Conservation (phyloP, 345 rosid species). For the Lepidium africanum region DNA sequence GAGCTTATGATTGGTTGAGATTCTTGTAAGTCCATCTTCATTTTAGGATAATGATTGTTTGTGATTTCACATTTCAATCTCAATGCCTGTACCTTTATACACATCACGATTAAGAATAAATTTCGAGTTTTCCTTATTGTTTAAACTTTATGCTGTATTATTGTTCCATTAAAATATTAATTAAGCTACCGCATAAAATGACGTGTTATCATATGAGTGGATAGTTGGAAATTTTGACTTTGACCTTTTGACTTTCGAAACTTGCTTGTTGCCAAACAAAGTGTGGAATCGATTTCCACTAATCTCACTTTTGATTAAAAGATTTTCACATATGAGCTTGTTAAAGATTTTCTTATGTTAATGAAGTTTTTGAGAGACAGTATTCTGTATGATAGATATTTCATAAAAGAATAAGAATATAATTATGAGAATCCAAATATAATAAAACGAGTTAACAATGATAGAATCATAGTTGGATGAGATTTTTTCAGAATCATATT, state of each 20-base stretch:
- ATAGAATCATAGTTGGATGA: too few species aligned
- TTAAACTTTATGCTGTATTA: not conserved
- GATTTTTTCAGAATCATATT: too few species aligned
- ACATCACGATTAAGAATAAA: not conserved
- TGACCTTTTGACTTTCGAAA: not conserved
- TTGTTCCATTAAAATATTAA: not conserved
- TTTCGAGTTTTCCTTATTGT: not conserved
- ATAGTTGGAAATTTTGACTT: not conserved
- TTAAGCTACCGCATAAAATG: not conserved
- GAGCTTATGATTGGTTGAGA: not conserved
- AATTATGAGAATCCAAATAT: too few species aligned
- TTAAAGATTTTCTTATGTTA: too few species aligned
- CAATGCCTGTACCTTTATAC: not conserved
- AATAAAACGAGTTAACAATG: too few species aligned
- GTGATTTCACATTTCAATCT: conserved; percentile 2
- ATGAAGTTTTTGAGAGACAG: too few species aligned
- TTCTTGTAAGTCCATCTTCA: conserved; percentile 2
- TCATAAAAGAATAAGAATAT: too few species aligned
- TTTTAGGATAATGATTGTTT: not conserved
- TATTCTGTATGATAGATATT: too few species aligned
- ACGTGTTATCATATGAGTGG: not conserved
- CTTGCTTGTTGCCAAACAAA: conserved; percentile 14
- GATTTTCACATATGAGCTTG: too few species aligned
- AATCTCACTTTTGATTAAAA: too few species aligned
- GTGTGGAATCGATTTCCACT: too few species aligned